Evolutionary conservation across 768 basidiomycete genomes (phyloP), one percentile per base, ranked within the genome.

Genomic region (Russula compacta): DNA sequence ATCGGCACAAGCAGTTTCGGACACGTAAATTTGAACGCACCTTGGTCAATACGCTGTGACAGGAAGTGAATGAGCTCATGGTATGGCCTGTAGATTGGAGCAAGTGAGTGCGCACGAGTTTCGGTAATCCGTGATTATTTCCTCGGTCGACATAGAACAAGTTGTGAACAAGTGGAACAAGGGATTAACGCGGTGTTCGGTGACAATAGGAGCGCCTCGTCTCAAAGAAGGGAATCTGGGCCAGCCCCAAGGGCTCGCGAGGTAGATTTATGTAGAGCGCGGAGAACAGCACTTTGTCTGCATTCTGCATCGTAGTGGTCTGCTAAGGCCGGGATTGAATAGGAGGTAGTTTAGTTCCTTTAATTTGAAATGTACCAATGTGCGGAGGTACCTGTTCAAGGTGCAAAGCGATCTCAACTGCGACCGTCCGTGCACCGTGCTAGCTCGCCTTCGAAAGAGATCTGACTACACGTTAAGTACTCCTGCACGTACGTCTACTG

Each of bases 71-170:
- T 50, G 11, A 50, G 49, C 49, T 6, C 2, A 24, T 15, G 32
- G 29, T 11, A 12, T 11, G 17, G 6, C 24, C 14, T 11, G 43
- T 6, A 29, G 24, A 29, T 21, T 6, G 19, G 29, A 58, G 47
- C 44, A 48, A 38, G 59, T 46, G 38, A 47, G 9, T 36, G 15
- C 59, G 36, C 14, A 60, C 59, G 53, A 40, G 46, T 60, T 42
- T 4, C 29, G 29, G 24, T 29, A n/a, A 59, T 59, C 58, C 5
- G 2, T 10, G 47, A 17, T 17, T 15, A 17, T 15, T 1, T 2
- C 10, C 1, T 15, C 2, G 3, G 48, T 9, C 7, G 8, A 49
- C 29, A 17, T 32, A 29, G 24, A 29, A 3, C 24, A 29, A 29
- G 24, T 29, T 1, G 29, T 4, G 32, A 24, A 8, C 8, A 10